These are phyloP conservation scores for Bothriochloa decipiens DNA, from an alignment of 176 grass and related monocot genomes.

Conservation along the genomic window DNA sequence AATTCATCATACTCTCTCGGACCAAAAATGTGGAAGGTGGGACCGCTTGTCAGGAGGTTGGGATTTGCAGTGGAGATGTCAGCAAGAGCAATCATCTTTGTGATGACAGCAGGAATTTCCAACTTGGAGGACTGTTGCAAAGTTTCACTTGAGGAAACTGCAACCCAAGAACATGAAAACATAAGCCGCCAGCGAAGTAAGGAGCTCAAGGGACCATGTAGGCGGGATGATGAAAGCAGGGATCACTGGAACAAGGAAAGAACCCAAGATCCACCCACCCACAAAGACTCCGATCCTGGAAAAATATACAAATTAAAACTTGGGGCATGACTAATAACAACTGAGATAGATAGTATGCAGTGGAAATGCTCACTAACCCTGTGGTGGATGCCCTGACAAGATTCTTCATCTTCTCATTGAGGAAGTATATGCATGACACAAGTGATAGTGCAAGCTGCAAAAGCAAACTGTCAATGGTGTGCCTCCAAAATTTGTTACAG, in stretches of 20 bases:
- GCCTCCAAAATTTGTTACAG: neutral
- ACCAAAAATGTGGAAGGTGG: neutral
- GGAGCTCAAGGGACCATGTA: constrained; percentile 83
- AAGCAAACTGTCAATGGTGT: constrained; percentile 22
- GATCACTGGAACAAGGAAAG: constrained; percentile 64
- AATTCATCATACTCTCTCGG: neutral
- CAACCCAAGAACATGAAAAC: constrained; percentile 82
- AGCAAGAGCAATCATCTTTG: neutral
- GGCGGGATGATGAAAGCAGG: constrained; percentile 56
- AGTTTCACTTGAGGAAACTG: constrained; percentile 69
- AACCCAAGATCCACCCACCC: constrained; percentile 74
- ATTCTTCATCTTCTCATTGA: constrained; percentile 95
- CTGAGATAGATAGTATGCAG: neutral
- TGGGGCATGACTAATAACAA: neutral
- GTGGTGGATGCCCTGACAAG: constrained; percentile 66
- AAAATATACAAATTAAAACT: constrained; percentile 19
- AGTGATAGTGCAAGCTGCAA: constrained; percentile 81
- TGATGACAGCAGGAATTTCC: neutral
- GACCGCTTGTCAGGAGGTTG: neutral
- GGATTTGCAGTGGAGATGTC: neutral
- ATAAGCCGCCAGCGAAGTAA: constrained; percentile 77
- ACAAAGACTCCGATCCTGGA: constrained; percentile 79
- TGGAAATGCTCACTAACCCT: constrained; percentile 63
- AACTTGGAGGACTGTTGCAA: neutral
- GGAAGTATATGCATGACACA: constrained; percentile 79